phyloP scores from a whole-genome alignment of 2,329 filamentous ascomycete species.

The Cercospora berteroae region DNA sequence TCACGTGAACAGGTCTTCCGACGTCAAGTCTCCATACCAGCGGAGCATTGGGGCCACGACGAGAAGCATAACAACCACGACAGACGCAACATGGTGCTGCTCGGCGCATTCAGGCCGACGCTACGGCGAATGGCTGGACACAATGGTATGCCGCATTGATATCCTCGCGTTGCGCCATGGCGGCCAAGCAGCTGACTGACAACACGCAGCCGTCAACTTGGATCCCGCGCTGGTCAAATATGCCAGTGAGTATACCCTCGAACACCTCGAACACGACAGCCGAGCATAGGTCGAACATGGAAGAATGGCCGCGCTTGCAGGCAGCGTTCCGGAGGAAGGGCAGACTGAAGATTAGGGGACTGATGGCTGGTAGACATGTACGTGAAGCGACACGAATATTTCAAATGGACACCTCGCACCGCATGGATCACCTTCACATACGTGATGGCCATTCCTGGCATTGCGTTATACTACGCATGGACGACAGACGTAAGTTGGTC shows the following conservation, averaged over 20 bases:
- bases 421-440: conserved; percentile 78
- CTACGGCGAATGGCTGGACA: conserved; percentile 38
- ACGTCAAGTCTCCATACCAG: background rate
- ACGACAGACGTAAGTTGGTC: conserved; percentile 74
- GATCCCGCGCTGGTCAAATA: conserved; percentile 59
- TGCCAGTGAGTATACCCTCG: conserved; percentile 47
- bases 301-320: background rate
- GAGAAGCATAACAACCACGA: conserved; percentile 7
- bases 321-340: background rate
- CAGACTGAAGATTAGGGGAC: conserved; percentile 6
- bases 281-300: no score
- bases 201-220: conserved; percentile 46
- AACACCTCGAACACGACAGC: background rate
- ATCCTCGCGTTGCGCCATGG: background rate
- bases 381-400: conserved; percentile 85
- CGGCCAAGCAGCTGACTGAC: conserved; percentile 22
- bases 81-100: conserved; percentile 11
- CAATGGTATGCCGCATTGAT: conserved; percentile 33
- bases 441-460: conserved; percentile 66
- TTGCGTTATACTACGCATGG: conserved; percentile 71
- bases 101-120: conserved; percentile 13
- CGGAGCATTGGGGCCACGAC: background rate
- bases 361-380: conserved; percentile 65
- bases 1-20: background rate
- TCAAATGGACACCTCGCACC: conserved; percentile 85